phyloP scores from a whole-genome alignment of 306 rosid genomes.

The Luffa acutangula region DNA sequence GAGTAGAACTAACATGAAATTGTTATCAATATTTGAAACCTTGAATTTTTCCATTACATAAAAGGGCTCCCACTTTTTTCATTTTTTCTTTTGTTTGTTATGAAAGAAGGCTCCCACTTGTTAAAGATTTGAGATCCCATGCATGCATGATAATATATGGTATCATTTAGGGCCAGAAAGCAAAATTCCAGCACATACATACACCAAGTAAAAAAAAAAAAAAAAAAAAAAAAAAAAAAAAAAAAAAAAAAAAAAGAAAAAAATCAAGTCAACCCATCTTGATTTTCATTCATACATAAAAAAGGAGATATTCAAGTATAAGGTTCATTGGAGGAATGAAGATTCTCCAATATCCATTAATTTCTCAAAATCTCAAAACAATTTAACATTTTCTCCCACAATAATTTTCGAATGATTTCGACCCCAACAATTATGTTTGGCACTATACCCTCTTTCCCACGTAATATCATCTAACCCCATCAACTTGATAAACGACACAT shows the following conservation, averaged over 20 bases:
- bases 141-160: background rate
- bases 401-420: background rate
- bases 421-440: background rate
- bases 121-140: background rate
- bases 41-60: background rate
- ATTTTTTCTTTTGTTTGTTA: background rate
- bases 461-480: background rate
- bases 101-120: background rate
- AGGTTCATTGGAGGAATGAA: background rate
- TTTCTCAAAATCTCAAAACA: background rate
- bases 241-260: background rate
- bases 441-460: background rate
- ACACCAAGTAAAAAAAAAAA: background rate
- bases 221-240: background rate
- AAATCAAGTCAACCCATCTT: background rate
- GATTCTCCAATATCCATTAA: conserved; percentile 1
- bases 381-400: background rate
- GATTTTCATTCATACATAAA: background rate
- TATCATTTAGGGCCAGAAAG: background rate
- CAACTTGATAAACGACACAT: background rate
- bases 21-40: background rate
- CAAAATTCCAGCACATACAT: background rate
- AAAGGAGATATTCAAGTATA: background rate
- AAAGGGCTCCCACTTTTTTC: background rate
- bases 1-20: too few relatives aligned